A percentile compares a stretch with the other conserved stretches of the same genome.
Conservation (phyloP, 2,329 filamentous ascomycete species). For the Clarireedia homoeocarpa region DNA sequence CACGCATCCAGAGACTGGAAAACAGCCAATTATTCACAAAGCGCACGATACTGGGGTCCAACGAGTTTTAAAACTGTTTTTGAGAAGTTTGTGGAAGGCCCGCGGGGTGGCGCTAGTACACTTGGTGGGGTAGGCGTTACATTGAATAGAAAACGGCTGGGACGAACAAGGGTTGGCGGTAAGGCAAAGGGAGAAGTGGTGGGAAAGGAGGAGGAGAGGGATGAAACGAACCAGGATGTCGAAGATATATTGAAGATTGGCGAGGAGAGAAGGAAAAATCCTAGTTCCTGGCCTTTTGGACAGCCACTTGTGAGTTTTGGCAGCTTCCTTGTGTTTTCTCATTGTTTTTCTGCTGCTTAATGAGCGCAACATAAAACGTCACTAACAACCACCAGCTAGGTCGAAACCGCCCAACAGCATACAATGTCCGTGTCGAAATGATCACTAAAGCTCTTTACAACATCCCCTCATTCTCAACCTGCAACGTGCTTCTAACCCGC, state of each 20-base stretch:
- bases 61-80: conserved; percentile 27
- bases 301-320: conserved; percentile 9
- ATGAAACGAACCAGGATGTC: too few species aligned
- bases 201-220: background rate
- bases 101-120: background rate
- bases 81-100: conserved; percentile 12
- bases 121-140: background rate
- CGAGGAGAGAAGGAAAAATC: conserved; percentile 21
- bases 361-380: too few species aligned
- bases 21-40: conserved; percentile 13
- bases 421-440: background rate
- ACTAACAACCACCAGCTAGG: conserved; percentile 11
- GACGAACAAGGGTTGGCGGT: background rate
- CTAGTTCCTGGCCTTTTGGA: conserved; percentile 11
- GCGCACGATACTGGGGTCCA: conserved; percentile 19
- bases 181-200: background rate
- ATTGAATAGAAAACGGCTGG: background rate
- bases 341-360: background rate
- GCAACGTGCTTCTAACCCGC: conserved; percentile 14
- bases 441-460: conserved; percentile 20
- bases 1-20: conserved; percentile 2
- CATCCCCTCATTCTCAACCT: conserved; percentile 22
- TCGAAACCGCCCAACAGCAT: conserved; percentile 12
- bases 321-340: background rate
- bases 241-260: conserved; percentile 18